A percentile compares a stretch with the other conserved stretches of the same genome.
phyloP scores from a whole-genome alignment of 2,329 filamentous ascomycete genomes.

The Ophiostoma australiae region DNA sequence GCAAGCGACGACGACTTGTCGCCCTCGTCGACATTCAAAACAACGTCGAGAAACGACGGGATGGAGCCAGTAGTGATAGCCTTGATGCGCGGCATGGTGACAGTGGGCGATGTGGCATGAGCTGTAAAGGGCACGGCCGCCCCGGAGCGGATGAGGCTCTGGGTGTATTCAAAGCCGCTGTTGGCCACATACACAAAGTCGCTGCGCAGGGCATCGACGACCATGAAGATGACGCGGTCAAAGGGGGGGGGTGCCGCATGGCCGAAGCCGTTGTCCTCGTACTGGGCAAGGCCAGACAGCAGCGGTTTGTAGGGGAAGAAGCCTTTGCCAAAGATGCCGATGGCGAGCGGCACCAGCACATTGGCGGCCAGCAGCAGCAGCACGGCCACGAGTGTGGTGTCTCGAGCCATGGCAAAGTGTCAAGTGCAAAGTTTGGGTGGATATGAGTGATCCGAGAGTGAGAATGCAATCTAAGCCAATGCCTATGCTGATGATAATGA shows the following conservation, averaged over 20 bases:
- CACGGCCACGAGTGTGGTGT: slow-evolving; percentile 29
- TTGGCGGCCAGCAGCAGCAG: slow-evolving; percentile 63
- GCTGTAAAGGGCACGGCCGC: slow-evolving; percentile 89
- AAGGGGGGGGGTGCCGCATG: slow-evolving; percentile 64
- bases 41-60: slow-evolving; percentile 95
- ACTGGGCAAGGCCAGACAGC: slow-evolving; percentile 74
- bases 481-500: background rate
- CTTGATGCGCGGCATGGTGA: slow-evolving; percentile 97
- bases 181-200: slow-evolving; percentile 83
- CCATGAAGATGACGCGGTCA: slow-evolving; percentile 92
- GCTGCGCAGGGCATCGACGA: slow-evolving; percentile 83
- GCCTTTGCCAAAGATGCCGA: slow-evolving; percentile 74
- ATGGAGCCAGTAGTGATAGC: slow-evolving; percentile 96
- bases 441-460: background rate
- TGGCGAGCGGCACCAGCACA: slow-evolving; percentile 67
- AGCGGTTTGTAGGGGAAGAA: slow-evolving; percentile 99
- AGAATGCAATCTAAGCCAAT: background rate
- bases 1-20: slow-evolving; percentile 86
- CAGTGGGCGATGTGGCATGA: slow-evolving; percentile 91
- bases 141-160: slow-evolving; percentile 82
- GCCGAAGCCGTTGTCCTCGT: slow-evolving; percentile 52
- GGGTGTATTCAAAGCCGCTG: slow-evolving; percentile 83
- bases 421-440: too few relatives aligned
- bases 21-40: slow-evolving; percentile 91
- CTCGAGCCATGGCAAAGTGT: background rate